These are phyloP conservation scores for Microascus cirrosus DNA, from an alignment of 2,329 filamentous ascomycete genomes.

Conservation along the genomic window DNA sequence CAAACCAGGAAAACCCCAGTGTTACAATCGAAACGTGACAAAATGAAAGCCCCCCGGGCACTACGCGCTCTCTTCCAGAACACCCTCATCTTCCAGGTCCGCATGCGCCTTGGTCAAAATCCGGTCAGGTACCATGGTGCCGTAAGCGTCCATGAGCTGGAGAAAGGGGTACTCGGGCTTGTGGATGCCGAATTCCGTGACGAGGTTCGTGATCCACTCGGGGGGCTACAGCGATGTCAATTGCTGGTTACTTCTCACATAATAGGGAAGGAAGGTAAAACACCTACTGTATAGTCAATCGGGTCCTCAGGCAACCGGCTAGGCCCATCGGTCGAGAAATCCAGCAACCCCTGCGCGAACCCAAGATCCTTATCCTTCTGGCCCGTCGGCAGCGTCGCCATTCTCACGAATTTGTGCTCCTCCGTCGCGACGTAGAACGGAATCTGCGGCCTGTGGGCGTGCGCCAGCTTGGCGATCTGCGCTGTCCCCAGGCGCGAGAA, in stretches of 20 bases:
- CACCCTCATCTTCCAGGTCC: slow-evolving; percentile 5
- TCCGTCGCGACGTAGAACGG: slow-evolving; percentile 88
- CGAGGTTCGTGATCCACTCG: slow-evolving; percentile 34
- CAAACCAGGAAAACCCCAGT: not conserved
- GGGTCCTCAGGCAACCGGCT: slow-evolving; percentile 37
- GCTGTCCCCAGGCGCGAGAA: slow-evolving; percentile 79
- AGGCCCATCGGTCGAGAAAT: slow-evolving; percentile 49
- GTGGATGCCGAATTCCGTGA: slow-evolving; percentile 65
- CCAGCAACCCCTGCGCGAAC: slow-evolving; percentile 64
- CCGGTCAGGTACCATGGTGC: slow-evolving; percentile 19
- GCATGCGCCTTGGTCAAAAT: slow-evolving; percentile 9
- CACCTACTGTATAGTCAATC: slow-evolving; percentile 61
- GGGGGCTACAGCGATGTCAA: slow-evolving; percentile 37
- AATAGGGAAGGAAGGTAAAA: not conserved
- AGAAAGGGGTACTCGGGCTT: slow-evolving; percentile 60
- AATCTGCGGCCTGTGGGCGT: slow-evolving; percentile 41
- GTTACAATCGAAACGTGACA: not conserved
- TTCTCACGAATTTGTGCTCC: slow-evolving; percentile 90
- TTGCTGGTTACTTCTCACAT: no score
- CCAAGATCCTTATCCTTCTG: slow-evolving; percentile 61
- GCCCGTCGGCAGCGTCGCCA: slow-evolving; percentile 58
- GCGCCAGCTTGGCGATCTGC: slow-evolving; percentile 75
- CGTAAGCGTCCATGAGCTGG: slow-evolving; percentile 55
- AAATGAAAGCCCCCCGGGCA: not conserved
- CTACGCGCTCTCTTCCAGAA: slow-evolving; percentile 1